Base-by-base conservation (phyloP, 202 grass and related monocot species). In the Digitaria exilis region DNA sequence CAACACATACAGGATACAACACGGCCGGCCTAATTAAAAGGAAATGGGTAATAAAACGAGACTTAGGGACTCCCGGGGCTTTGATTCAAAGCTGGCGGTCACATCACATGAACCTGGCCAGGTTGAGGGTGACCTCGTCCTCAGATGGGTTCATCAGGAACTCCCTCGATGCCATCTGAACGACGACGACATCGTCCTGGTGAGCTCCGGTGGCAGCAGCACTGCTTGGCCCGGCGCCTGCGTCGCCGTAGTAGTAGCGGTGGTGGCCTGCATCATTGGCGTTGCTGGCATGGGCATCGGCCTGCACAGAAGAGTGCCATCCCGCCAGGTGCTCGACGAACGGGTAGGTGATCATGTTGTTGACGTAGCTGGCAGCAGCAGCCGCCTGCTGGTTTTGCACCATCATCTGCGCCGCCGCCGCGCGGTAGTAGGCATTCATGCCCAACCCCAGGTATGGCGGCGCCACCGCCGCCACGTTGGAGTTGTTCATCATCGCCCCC, bases 121-220 rank as follows among this genome's bases (percentile, higher is more conserved):
- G 44, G 77, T 85, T 16, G 2, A 89, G 77, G 0, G 64, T 85
- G 9, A 56, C 71, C 64, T 85, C 82, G 5, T 81, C 71, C 9
- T 76, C 45, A 0, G 77, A 77, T n/a, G 75, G 86, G 7, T 15
- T 81, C 82, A 71, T 45, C n/a, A n/a, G n/a, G 45, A 89, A 85
- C 71, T 85, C 65, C 82, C 77, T 71, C 7, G 87, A 85, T 12
- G 87, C 87, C 87, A 85, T 85, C 65, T 85, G 82, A 6, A 77
- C 71, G 12, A 84, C 71, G 77, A 83, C 80, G 19, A 42, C 13
- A 35, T 78, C 82, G 63, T 80, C 87, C n/a, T 17, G 50, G 14
- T 28, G 49, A 25, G 4, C 18, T 17, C 21, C 3, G 2, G 7
- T 11, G 26, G 7, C 26, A 4, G 19, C 50, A 21, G 4, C 6